A percentile compares a stretch with the other conserved stretches of the same genome.
Evolutionary conservation across 352 stramenopile species (phyloP).

Genomic region (Pythium periplocum): DNA sequence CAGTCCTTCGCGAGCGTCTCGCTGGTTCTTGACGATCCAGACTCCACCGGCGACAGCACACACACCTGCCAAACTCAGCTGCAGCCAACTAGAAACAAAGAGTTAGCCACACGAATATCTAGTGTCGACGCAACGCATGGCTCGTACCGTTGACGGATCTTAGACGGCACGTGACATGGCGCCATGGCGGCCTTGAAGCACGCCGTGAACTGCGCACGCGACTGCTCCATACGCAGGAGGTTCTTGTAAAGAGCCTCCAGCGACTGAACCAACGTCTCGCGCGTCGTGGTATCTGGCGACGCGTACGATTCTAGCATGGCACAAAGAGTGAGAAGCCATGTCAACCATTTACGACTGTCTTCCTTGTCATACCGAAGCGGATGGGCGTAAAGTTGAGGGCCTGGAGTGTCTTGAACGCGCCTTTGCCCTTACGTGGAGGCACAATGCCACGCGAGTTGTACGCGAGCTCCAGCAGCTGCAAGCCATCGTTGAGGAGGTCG

Average conservation of each 20-base stretch:
- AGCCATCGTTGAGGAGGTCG: constrained; percentile 34
- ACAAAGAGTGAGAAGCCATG: too few species aligned
- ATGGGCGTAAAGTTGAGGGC: constrained; percentile 40
- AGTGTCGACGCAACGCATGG: constrained; percentile 5
- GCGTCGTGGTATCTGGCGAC: constrained; percentile 1
- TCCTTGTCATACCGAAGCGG: constrained; percentile 32
- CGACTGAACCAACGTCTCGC: constrained; percentile 25
- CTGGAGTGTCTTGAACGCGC: constrained; percentile 44
- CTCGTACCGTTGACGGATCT: constrained; percentile 43
- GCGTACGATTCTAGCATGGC: constrained; percentile 1
- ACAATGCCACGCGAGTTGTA: constrained; percentile 60
- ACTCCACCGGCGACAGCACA: constrained; percentile 49
- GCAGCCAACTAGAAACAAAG: constrained; percentile 39
- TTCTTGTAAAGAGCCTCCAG: constrained; percentile 44
- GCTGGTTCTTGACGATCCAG: constrained; percentile 65
- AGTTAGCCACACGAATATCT: constrained; percentile 1
- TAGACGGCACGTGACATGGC: constrained; percentile 59
- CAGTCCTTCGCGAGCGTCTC: constrained; percentile 49
- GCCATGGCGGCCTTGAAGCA: constrained; percentile 53
- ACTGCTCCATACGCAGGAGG: constrained; percentile 31
- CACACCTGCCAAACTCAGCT: constrained; percentile 46
- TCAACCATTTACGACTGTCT: too few species aligned
- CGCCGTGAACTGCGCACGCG: constrained; percentile 40
- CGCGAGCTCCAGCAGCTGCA: constrained; percentile 41
- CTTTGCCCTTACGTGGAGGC: constrained; percentile 45